Evolutionary conservation across 2,329 filamentous ascomycete species (phyloP).

Genomic region (Mycosphaerella arachidis): DNA sequence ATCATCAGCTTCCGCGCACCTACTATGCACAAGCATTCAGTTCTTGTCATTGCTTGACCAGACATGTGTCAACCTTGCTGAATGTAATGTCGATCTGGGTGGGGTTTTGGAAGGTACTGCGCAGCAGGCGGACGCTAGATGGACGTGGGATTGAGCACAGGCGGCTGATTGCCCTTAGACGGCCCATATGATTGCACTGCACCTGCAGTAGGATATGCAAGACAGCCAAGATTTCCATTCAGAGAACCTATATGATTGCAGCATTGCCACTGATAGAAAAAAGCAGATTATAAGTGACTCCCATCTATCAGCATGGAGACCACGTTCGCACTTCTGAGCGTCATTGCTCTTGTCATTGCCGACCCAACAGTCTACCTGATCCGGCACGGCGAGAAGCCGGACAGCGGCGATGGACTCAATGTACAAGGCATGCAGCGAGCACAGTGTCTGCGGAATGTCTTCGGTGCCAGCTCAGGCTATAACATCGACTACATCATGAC

Average conservation of each 20-base stretch:
- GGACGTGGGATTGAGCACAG: neutral
- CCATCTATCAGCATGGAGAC: slow-evolving; percentile 18
- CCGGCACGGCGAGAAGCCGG: slow-evolving; percentile 60
- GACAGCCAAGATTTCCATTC: neutral
- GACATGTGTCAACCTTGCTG: neutral
- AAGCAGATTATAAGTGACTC: neutral
- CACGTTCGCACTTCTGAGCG: slow-evolving; percentile 8
- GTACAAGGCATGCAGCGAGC: slow-evolving; percentile 52
- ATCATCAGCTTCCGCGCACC: slow-evolving; percentile 7
- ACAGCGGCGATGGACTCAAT: slow-evolving; percentile 48
- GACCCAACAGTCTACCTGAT: slow-evolving; percentile 57
- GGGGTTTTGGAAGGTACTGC: neutral
- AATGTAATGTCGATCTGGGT: slow-evolving; percentile 1
- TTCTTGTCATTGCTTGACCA: slow-evolving; percentile 5
- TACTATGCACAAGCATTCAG: slow-evolving; percentile 1
- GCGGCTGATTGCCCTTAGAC: neutral
- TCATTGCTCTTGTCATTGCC: slow-evolving; percentile 19
- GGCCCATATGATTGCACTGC: neutral
- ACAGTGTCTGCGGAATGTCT: slow-evolving; percentile 56
- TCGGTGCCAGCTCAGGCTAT: slow-evolving; percentile 50
- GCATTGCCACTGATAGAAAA: neutral
- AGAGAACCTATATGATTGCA: neutral
- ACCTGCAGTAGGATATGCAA: neutral
- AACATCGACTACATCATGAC: slow-evolving; percentile 58
- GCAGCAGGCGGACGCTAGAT: neutral